Percentiles rank a stretch among this genome's conserved stretches.
Conservation (phyloP, 192 early-diverging fungal genomes). For the Coemansia sp. region DNA sequence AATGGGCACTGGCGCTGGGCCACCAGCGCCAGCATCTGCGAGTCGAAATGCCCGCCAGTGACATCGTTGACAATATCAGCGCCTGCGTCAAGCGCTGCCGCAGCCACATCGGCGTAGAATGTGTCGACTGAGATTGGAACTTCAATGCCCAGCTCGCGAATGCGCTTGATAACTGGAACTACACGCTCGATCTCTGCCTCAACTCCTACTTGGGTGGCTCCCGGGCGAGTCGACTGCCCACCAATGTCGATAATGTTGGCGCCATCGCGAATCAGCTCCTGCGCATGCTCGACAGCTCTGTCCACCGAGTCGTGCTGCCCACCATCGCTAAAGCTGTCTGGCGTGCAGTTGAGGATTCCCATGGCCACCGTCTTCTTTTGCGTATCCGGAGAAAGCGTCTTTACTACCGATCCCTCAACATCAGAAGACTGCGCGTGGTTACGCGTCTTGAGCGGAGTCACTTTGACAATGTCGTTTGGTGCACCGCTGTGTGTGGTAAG, state of each 20-base stretch:
- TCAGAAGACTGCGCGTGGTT: slow-evolving; percentile 16
- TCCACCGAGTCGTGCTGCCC: slow-evolving; percentile 67
- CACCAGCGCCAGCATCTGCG: slow-evolving; percentile 75
- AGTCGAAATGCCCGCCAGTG: slow-evolving; percentile 79
- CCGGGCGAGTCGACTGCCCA: slow-evolving; percentile 90
- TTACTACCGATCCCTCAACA: slow-evolving; percentile 53
- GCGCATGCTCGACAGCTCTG: slow-evolving; percentile 65
- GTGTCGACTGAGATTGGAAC: slow-evolving; percentile 92
- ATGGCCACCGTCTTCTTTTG: slow-evolving; percentile 75
- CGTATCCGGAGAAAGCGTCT: slow-evolving; percentile 51
- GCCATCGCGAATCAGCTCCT: slow-evolving; percentile 68
- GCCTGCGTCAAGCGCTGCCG: slow-evolving; percentile 82
- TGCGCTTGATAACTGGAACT: slow-evolving; percentile 77
- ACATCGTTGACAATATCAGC: slow-evolving; percentile 96
- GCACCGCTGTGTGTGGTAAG: slow-evolving; percentile 55
- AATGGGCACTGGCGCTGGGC: slow-evolving; percentile 79
- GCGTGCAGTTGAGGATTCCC: slow-evolving; percentile 97
- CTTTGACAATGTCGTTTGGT: slow-evolving; percentile 51
- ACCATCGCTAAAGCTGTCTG: slow-evolving; percentile 96
- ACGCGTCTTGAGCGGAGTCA: slow-evolving; percentile 45
- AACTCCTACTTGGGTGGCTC: slow-evolving; percentile 67
- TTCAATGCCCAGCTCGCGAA: slow-evolving; percentile 62
- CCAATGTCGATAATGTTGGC: slow-evolving; percentile 95
- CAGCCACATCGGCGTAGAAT: slow-evolving; percentile 80
- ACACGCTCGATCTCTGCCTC: slow-evolving; percentile 82